Base-by-base conservation (phyloP, 2,329 filamentous ascomycete species). In the Lasiodiplodia sp. region DNA sequence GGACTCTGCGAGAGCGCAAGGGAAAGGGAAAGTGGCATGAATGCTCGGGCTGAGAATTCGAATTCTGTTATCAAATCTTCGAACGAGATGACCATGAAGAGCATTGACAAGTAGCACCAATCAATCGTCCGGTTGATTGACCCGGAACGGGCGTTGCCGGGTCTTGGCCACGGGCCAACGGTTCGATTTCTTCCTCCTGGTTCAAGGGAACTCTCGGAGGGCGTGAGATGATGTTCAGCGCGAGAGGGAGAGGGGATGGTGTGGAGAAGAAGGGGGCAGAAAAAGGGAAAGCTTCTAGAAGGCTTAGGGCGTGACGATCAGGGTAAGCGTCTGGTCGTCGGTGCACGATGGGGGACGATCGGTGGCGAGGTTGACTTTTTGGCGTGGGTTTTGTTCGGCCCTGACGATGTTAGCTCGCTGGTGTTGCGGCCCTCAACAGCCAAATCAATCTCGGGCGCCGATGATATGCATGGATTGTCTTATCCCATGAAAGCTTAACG, bases 201-300 rank as follows among this genome's bases (percentile, higher is more conserved):
- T 6, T 31, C 18, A 47, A 47, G 44, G 21, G 44, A 21, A 10
- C 7, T 11, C 18, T 21, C 44, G 14, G 44, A 47, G 44, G 8
- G 4, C 44, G 44, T 47, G 44, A n/a, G 40, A 47, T 47, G 18
- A n/a, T n/a, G 40, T 47, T 47, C 40, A 47, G n/a, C 3, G 40
- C 16, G 40, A 47, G 44, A 47, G 44, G 44, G 44, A 47, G 44
- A 47, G 21, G 44, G 44, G 44, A 47, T 47, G 40, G 40, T 34
- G 58, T 7, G 57, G 31, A 28, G 21, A 44, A 18, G 40, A 37
- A 25, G 16, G 57, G 18, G 14, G 40, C 10, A 40, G 34, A n/a
- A n/a, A 63, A 51, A 44, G 58, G 58, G 58, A 63, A 63, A 28
- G 16, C 40, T 63, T 49, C 58, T 63, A 44, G 58, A 63, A 63